Evolutionary conservation across 257 asterid genomes (phyloP).

Genomic region (Jasminum sambac): DNA sequence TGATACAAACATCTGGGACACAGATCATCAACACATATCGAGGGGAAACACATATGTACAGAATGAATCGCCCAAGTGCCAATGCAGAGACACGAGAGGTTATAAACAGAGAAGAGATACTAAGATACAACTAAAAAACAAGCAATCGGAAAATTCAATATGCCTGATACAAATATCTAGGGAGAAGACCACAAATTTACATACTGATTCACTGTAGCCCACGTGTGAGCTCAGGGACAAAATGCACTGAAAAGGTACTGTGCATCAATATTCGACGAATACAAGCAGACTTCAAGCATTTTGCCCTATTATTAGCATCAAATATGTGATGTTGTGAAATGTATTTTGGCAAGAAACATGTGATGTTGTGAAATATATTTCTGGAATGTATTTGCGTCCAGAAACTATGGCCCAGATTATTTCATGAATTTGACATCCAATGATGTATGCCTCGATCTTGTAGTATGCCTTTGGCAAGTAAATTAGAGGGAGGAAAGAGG

Average conservation of each 20-base stretch:
- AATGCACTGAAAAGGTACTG: neutral
- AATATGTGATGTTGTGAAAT: neutral
- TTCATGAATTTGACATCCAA: too few species aligned
- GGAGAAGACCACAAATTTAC: neutral
- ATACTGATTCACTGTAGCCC: neutral
- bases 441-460: too few species aligned
- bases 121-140: neutral
- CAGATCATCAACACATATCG: neutral
- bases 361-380: neutral
- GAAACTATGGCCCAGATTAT: too few species aligned
- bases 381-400: too few species aligned
- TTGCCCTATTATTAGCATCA: neutral
- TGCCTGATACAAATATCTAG: neutral
- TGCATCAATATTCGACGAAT: neutral
- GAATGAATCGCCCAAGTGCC: neutral
- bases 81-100: neutral
- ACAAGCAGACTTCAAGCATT: neutral
- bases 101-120: neutral
- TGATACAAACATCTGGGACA: neutral
- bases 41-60: neutral
- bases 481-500: too few species aligned
- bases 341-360: neutral
- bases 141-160: neutral
- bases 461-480: too few species aligned
- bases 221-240: neutral